Evolutionary conservation across 495 filamentous ascomycete species (phyloP).

Genomic region (Lasiosphaeria ovina): DNA sequence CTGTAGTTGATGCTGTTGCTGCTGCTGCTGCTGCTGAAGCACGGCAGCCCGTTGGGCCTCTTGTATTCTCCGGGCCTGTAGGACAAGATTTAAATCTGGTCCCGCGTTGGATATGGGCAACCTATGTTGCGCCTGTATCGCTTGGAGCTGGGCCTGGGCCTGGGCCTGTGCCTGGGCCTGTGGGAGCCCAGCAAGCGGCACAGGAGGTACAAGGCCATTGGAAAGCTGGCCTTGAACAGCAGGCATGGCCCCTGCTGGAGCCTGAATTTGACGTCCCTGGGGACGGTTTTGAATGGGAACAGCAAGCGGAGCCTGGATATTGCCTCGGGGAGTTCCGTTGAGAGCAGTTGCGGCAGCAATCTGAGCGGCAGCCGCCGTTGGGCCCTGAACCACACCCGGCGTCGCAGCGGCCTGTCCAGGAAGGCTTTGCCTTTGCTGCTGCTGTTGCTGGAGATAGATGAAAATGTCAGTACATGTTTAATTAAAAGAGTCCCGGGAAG

Average conservation of each 20-base stretch:
- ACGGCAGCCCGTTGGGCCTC: slow-evolving; percentile 50
- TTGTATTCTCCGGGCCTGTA: slow-evolving; percentile 61
- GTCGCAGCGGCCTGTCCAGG: slow-evolving; percentile 42
- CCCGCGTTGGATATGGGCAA: slow-evolving; percentile 65
- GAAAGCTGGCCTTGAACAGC: slow-evolving; percentile 41
- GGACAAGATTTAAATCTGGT: slow-evolving; percentile 53
- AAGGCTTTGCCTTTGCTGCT: slow-evolving; percentile 35
- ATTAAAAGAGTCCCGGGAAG: neutral
- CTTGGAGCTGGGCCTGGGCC: slow-evolving; percentile 58
- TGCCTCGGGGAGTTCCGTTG: slow-evolving; percentile 36
- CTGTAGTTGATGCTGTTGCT: slow-evolving; percentile 35
- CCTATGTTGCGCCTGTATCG: slow-evolving; percentile 57
- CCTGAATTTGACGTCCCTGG: slow-evolving; percentile 41
- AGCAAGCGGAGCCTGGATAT: slow-evolving; percentile 36
- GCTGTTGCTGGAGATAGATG: slow-evolving; percentile 21
- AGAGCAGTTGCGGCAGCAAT: slow-evolving; percentile 40
- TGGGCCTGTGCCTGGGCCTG: slow-evolving; percentile 64
- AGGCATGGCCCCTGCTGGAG: slow-evolving; percentile 40
- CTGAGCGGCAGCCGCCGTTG: slow-evolving; percentile 21
- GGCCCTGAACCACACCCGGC: slow-evolving; percentile 28
- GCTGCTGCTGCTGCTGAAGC: slow-evolving; percentile 48
- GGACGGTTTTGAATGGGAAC: slow-evolving; percentile 33
- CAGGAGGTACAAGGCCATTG: slow-evolving; percentile 51
- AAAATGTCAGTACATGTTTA: slow-evolving; percentile 2
- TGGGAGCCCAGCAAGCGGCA: slow-evolving; percentile 67